Conservation (phyloP, 768 basidiomycete genomes). For the Heimioporus sp. region DNA sequence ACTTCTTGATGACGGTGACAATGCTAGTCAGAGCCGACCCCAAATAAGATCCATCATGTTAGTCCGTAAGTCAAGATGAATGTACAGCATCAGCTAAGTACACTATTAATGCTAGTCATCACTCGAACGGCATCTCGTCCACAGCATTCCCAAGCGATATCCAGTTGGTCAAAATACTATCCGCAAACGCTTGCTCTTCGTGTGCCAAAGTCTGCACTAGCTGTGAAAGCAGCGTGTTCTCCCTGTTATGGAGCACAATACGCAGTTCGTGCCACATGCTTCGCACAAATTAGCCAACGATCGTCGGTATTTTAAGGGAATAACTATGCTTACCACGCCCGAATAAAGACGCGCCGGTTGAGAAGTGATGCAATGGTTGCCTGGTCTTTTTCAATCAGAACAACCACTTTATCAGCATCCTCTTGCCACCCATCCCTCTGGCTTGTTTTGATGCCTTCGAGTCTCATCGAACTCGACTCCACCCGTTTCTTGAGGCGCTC, state of each 20-base stretch:
- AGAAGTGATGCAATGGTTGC: conserved; percentile 72
- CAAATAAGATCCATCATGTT: conserved; percentile 8
- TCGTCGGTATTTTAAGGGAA: not conserved
- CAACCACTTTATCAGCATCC: conserved; percentile 75
- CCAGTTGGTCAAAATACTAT: conserved; percentile 71
- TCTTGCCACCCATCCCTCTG: conserved; percentile 85
- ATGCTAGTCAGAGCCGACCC: not conserved
- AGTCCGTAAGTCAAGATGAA: conserved; percentile 10
- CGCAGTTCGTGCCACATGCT: conserved; percentile 98
- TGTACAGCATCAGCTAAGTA: conserved; percentile 5
- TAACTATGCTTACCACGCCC: conserved; percentile 62
- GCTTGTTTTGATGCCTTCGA: conserved; percentile 67
- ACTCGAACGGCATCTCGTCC: conserved; percentile 86
- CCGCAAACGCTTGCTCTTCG: conserved; percentile 69
- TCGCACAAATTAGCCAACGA: conserved; percentile 6
- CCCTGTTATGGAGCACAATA: conserved; percentile 86
- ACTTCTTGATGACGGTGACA: not conserved
- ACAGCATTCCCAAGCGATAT: conserved; percentile 64
- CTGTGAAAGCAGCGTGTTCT: conserved; percentile 77
- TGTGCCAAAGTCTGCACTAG: conserved; percentile 69
- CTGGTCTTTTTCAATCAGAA: conserved; percentile 82
- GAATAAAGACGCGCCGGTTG: conserved; percentile 80
- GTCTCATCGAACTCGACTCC: conserved; percentile 69
- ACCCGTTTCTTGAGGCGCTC: conserved; percentile 87
- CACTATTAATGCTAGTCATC: conserved; percentile 16